These are phyloP conservation scores for rapeseed (Brassica napus) DNA, from an alignment of 345 rosid species.

Conservation along the genomic window Da-Ae NC_063450.1:41619501-41620000, in stretches of 20 bases:
- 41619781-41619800: constrained; percentile 46
- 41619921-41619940: background rate
- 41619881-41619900: constrained; percentile 3
- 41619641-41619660: constrained; percentile 39
- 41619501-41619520: constrained; percentile 5
- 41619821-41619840: constrained; percentile 52
- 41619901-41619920: constrained; percentile 3
- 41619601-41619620: background rate
- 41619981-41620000: constrained; percentile 63
- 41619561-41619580: constrained; percentile 8
- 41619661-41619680: constrained; percentile 25
- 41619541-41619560: too few relatives aligned
- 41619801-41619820: constrained; percentile 44
- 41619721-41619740: constrained; percentile 42
- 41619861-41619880: background rate
- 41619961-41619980: constrained; percentile 76
- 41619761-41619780: constrained; percentile 49
- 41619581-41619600: constrained; percentile 2
- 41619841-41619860: background rate
- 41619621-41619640: background rate
- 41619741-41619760: constrained; percentile 53
- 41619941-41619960: constrained; percentile 29
- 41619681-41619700: constrained; percentile 52
- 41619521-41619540: constrained; percentile 7
- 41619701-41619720: constrained; percentile 57